Evolutionary conservation across 805 yeast genomes (phyloP), one percentile per base, ranked within the genome.

Genomic region (Barnettozyma pratensis): DNA sequence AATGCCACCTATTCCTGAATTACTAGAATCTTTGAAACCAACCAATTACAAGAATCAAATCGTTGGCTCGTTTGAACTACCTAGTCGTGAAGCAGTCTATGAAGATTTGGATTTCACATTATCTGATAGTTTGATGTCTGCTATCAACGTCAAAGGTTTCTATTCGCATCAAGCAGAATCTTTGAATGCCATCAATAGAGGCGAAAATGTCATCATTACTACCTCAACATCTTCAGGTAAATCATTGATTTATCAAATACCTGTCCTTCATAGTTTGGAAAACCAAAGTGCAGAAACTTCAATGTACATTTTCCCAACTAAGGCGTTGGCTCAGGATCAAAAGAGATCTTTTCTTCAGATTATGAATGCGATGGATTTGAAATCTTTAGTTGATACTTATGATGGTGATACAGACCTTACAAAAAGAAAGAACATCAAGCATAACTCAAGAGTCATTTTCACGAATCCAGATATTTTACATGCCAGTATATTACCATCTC

Each of bases 171-270:
- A 94, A 63, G 80, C 86, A 1, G 76, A 78, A 44, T 97, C 97
- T 0, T 63, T 91, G 2, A 75, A 82, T 47, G 75, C 82, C 0
- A 65, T 86, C 26, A 64, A 78, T 42, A 56, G 67, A 0, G 80
- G 81, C 0, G 71, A 77, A 42, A 82, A 91, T 65, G 89, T 90
- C 5, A 87, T 94, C 39, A 82, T 91, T 3, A 83, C 96, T n/a
- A 94, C 99, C 0, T 81, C 97, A 0, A 94, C 99, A 0, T 89
- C 97, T 0, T 90, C 97, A 0, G 99, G 99, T 42, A 94, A 94
- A 59, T 91, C 98, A 0, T 70, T 94, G 52, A 87, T 94, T 30
- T 94, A 91, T 60, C 99, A 94, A 64, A 66, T 90, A 2, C 96
- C 98, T 0, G 87, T 92, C 3, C 62, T 91, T 8, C 67, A 72